Base-by-base conservation (phyloP, 768 basidiomycete species). In the Lactarius hatsudake region DNA sequence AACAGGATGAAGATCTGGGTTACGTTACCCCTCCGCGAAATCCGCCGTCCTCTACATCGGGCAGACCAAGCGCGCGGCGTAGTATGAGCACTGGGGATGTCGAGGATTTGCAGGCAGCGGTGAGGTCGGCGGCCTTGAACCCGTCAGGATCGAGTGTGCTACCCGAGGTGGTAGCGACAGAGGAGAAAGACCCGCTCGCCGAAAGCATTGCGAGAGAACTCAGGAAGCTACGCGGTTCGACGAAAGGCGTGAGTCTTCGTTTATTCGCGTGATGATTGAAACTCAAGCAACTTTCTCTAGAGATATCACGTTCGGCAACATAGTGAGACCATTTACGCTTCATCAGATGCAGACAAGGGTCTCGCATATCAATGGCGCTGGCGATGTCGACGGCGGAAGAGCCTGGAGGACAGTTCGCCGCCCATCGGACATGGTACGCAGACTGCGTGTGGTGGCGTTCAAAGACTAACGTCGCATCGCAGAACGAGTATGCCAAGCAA, bases 401-500 rank as follows among this genome's bases (percentile, higher is more conserved):
- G 94, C 95, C 5, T 98, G 96, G 96, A 84, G 88, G 74, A 83
- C 88, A 17, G 88, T 98, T 36, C 83, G 93, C 71, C 80, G 94
- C 28, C 94, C 96, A 12, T 96, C 94, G 2, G 95, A 98, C 74
- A 96, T 98, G 91, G 96, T 96, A 71, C 63, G 84, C 5, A 34
- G 42, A 17, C 51, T 63, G 23, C 10, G 20, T 62, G 30, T 34
- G 36, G 32, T 2, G 6, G 15, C 55, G 53, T 28, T 20, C 3
- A 48, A 15, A 60, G 18, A 43, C 48, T 69, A 53, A 54, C 26
- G 64, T 61, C 13, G 36, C 60, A 55, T 68, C 65, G 64, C 68
- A 97, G 95, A 93, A 98, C 75, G 94, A 98, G 79, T 94, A 96
- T 76, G 87, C 94, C 36, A 91, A 92, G 72, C 91, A 96, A 75